Evolutionary conservation across 2,329 filamentous ascomycete species (phyloP), one percentile per base, ranked within the genome.

Genomic region (Endothia cerciana): DNA sequence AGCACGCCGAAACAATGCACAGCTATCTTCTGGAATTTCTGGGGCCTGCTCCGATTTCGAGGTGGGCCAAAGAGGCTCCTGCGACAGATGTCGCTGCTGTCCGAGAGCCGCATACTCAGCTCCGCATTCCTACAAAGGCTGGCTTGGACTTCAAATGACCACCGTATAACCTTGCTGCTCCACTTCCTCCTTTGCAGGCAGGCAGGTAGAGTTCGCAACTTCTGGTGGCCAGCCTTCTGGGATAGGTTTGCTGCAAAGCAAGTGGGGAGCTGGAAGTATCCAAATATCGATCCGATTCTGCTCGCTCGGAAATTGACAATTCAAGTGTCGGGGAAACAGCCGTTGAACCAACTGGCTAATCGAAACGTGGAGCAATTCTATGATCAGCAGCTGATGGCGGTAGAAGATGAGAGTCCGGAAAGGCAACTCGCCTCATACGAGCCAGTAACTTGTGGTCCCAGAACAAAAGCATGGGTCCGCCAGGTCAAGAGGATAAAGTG

Each of bases 221-320:
- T 49, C 36, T 73, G 71, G 72, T 65, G 65, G 62, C 41, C 71
- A 2, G 56, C 58, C 4, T 71, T 72, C 45, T 73, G 72, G 72
- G 65, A 72, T 43, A 69, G 69, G 43, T 73, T 67, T 60, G 68
- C 69, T 28, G 57, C 49, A 19, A 62, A 61, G 41, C 28, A 57
- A 41, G 41, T n/a, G 28, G 22, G 17, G 10, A 58, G 60, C 36
- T 49, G 49, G 51, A 67, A 47, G 43, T 57, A 65, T 28, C 58
- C 57, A 28, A 17, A 41, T 13, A n/a, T 66, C 33, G 61, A 61
- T 30, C 64, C 66, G 1, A 60, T 40, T 22, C 49, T 56, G 10
- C 43, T 68, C 13, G 36, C 57, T 33, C 55, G 55, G 13, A 62
- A 49, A 28, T 28, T 63, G 41, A 41, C 66, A 19, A 56, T 55